Base-by-base conservation (phyloP, 2,329 filamentous ascomycete species). In the Ascochyta lentis region DNA sequence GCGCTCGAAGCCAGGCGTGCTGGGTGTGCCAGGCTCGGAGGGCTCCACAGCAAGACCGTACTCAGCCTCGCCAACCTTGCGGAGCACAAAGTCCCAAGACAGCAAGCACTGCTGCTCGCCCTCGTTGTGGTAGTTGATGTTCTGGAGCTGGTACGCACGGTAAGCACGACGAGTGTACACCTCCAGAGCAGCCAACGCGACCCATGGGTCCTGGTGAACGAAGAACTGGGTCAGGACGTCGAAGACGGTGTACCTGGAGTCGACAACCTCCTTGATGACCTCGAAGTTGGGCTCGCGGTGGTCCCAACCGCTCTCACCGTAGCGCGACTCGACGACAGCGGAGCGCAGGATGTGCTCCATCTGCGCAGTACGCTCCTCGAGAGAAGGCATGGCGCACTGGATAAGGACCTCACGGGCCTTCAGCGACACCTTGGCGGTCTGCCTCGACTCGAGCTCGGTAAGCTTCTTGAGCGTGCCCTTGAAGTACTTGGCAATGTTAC, bases 271-370 rank as follows among this genome's bases (percentile, higher is more conserved):
- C 83, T 96, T 96, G 79, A 99, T 89, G 62, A 96, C 83, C 22
- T 96, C 90, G 49, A 96, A 81, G 78, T 89, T 91, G 43, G 95
- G 95, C 78, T 97, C 91, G 64, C 95, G 86, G 80, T 99, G 95
- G 62, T 97, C 94, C 90, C 91, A 96, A 47, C 94, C 93, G 58
- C 91, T 93, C 83, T 99, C 95, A 56, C 95, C 95, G 71, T 99
- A 99, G 66, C 91, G 89, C n/a, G 93, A 96, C 77, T 99, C 92
- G 7, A 97, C 87, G 22, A 99, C 95, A 0, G 95, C 94, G 24
- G 94, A 96, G 56, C 93, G 91, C 51, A 99, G 84, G 63, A 99
- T 99, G 78, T 98, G 94, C 82, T 98, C 95, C 94, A 99, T 97
- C 81, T 99, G 95, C 6, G 89, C 86, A 24, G 91, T 90, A 66